A percentile compares a stretch with the other conserved stretches of the same genome.
phyloP scores from a whole-genome alignment of 2,329 filamentous ascomycete genomes.

The Trichoderma koningiopsis region DNA sequence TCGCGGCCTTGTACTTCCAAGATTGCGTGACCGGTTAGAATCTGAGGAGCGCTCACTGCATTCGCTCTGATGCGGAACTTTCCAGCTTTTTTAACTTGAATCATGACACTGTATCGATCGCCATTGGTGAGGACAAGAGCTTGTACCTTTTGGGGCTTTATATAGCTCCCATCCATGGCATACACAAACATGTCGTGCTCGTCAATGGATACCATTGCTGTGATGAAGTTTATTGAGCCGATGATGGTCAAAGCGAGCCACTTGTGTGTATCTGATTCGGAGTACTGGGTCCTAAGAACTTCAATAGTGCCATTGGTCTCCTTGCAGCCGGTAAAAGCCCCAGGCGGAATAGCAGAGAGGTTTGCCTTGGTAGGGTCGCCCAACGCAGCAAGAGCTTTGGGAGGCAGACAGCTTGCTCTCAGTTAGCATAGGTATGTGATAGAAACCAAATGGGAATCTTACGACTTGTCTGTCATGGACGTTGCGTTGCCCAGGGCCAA shows the following conservation, averaged over 20 bases:
- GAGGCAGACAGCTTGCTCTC: background rate
- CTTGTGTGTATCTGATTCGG: slow-evolving; percentile 26
- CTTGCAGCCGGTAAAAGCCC: slow-evolving; percentile 50
- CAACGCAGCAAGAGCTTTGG: background rate
- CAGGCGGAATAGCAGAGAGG: slow-evolving; percentile 42
- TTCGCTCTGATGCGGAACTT: slow-evolving; percentile 59
- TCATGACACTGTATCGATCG: slow-evolving; percentile 54
- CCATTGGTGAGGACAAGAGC: slow-evolving; percentile 53
- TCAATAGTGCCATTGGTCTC: slow-evolving; percentile 48
- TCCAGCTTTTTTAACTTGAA: slow-evolving; percentile 49
- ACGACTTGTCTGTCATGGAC: slow-evolving; percentile 48
- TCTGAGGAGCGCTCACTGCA: slow-evolving; percentile 52
- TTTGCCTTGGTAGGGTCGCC: background rate
- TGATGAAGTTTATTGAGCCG: slow-evolving; percentile 51
- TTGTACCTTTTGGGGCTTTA: slow-evolving; percentile 54
- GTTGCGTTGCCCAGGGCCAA: slow-evolving; percentile 36
- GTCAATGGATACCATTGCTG: slow-evolving; percentile 51
- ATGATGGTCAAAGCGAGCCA: slow-evolving; percentile 61
- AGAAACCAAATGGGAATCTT: background rate
- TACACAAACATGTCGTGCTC: slow-evolving; percentile 57
- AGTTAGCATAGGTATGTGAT: background rate
- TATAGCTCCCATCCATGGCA: slow-evolving; percentile 57
- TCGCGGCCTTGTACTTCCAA: slow-evolving; percentile 41
- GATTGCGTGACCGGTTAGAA: slow-evolving; percentile 55
- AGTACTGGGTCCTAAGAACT: slow-evolving; percentile 42